Percentiles rank a stretch among this genome's conserved stretches.
Conservation (phyloP, 345 rosid species). For the Diplotaxis tenuifolia region DNA sequence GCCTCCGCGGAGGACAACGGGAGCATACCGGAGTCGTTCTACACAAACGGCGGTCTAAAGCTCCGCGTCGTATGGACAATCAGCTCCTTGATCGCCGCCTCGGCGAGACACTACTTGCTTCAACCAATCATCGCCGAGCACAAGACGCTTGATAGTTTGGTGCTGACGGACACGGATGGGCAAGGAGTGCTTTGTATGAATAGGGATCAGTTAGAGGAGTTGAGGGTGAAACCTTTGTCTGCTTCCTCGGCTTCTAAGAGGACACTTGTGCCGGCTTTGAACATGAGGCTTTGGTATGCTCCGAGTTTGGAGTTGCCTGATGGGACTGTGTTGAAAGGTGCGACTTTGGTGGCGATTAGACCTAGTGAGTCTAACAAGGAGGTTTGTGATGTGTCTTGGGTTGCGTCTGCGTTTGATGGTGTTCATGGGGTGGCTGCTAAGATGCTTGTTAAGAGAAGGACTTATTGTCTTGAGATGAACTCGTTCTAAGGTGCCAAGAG, state of each 20-base stretch:
- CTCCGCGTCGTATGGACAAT: constrained; percentile 96
- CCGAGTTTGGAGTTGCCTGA: constrained; percentile 77
- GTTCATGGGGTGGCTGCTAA: constrained; percentile 80
- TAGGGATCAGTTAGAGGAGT: constrained; percentile 83
- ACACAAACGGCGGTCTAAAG: constrained; percentile 90
- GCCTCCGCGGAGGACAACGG: constrained; percentile 63
- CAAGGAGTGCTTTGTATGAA: constrained; percentile 93
- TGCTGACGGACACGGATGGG: constrained; percentile 77
- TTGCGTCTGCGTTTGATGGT: constrained; percentile 78
- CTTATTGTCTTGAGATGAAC: constrained; percentile 98
- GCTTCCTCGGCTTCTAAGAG: constrained; percentile 96
- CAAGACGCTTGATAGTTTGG: constrained; percentile 74
- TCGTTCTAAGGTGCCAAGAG: constrained; percentile 50
- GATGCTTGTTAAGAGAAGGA: constrained; percentile 88
- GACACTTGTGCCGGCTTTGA: constrained; percentile 88
- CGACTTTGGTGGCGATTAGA: constrained; percentile 87
- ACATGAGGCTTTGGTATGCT: constrained; percentile 97
- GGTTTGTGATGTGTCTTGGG: constrained; percentile 72
- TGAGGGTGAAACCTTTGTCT: constrained; percentile 85
- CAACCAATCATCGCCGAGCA: constrained; percentile 93
- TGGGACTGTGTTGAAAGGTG: constrained; percentile 80
- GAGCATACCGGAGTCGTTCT: constrained; percentile 88
- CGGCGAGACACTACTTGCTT: constrained; percentile 83
- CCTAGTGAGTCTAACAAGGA: constrained; percentile 80
- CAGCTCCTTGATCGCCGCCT: constrained; percentile 92